phyloP scores from a whole-genome alignment of 345 rosid genomes.

The Capsella bursapastoris region DNA sequence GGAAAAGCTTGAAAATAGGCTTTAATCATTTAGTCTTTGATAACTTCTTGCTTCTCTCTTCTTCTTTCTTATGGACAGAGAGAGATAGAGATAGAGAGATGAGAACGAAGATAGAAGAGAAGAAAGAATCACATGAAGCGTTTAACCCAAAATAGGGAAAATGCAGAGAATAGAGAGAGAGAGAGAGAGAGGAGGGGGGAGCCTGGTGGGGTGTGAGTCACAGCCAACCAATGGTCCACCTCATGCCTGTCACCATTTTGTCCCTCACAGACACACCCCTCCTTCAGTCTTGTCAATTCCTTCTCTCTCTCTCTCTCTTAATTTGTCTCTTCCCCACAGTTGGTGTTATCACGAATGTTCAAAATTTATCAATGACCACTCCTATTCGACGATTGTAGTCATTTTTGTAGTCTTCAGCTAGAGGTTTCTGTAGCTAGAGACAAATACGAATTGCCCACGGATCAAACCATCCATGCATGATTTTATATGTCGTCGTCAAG shows the following conservation, averaged over 20 bases:
- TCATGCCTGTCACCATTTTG: slow-evolving; percentile 45
- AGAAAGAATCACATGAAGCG: slow-evolving; percentile 41
- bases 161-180: slow-evolving; percentile 24
- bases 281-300: slow-evolving; percentile 45
- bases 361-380: background rate
- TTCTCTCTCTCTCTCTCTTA: background rate
- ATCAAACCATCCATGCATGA: slow-evolving; percentile 3
- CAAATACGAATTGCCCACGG: slow-evolving; percentile 3
- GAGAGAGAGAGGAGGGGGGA: background rate
- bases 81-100: background rate
- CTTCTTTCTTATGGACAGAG: background rate
- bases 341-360: slow-evolving; percentile 2
- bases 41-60: background rate
- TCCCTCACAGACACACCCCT: slow-evolving; percentile 40
- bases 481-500: background rate
- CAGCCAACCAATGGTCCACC: slow-evolving; percentile 45
- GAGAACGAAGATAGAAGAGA: slow-evolving; percentile 1
- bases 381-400: background rate
- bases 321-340: slow-evolving; percentile 33
- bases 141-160: slow-evolving; percentile 19
- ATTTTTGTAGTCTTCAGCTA: background rate
- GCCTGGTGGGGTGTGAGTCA: slow-evolving; percentile 22
- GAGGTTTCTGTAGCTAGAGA: slow-evolving; percentile 4
- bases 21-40: slow-evolving; percentile 33
- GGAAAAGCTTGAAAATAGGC: slow-evolving; percentile 38